A percentile compares a stretch with the other conserved stretches of the same genome.
These are phyloP conservation scores for Cajanus cajan DNA, from an alignment of 306 rosid species.

Conservation along the genomic window DNA sequence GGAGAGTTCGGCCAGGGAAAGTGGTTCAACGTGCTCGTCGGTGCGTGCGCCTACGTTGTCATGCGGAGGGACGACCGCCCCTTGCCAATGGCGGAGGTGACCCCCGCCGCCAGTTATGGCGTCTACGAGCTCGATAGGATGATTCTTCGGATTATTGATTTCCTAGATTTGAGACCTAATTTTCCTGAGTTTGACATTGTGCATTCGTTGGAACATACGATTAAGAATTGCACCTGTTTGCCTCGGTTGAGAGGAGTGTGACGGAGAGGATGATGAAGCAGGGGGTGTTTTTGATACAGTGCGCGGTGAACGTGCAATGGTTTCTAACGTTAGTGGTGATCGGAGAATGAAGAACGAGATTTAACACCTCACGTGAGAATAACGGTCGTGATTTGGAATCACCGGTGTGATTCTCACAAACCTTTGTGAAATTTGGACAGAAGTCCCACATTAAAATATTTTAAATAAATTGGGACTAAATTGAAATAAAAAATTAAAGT, in stretches of 20 bases:
- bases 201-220: background rate
- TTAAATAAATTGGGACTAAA: too few relatives aligned
- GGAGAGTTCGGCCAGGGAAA: background rate
- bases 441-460: too few relatives aligned
- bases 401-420: too few relatives aligned
- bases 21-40: background rate
- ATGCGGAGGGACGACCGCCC: background rate
- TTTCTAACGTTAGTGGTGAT: background rate
- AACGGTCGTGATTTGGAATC: too few relatives aligned
- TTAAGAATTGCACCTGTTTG: background rate
- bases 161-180: background rate
- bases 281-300: background rate
- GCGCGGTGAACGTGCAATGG: background rate
- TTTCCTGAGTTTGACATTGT: constrained; percentile 2
- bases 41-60: background rate
- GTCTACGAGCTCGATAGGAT: background rate
- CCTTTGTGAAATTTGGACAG: too few relatives aligned
- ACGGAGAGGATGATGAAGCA: background rate
- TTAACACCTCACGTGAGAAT: too few relatives aligned
- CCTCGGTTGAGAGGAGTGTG: background rate
- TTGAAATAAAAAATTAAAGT: too few relatives aligned
- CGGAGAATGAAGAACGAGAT: too few relatives aligned
- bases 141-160: background rate
- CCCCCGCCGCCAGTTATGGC: background rate
- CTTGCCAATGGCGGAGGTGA: background rate